Conservation (phyloP, 2,329 filamentous ascomycete genomes). For the Ophiognomonia clavigignenti-juglandacearum region DNA sequence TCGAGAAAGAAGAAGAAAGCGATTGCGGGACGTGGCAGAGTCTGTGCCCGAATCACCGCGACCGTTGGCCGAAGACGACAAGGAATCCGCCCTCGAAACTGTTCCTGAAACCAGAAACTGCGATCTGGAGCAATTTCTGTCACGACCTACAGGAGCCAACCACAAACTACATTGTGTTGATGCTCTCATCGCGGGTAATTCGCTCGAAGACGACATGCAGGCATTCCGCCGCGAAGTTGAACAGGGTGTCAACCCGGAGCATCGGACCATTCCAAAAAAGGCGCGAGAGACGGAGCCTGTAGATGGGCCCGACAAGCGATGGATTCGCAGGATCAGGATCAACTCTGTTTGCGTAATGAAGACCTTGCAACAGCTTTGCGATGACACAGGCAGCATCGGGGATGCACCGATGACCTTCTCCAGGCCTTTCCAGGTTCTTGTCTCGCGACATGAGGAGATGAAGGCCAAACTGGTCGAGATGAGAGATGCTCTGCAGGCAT, state of each 20-base stretch:
- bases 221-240: fast-evolving
- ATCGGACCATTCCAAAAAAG: too few relatives aligned
- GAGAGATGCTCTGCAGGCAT: too few relatives aligned
- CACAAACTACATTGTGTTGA: neutral
- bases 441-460: neutral
- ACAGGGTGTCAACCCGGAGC: too few relatives aligned
- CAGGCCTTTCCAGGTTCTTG: neutral
- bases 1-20: too few relatives aligned
- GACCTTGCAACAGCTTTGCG: neutral
- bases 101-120: neutral
- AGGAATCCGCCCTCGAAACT: neutral
- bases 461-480: neutral
- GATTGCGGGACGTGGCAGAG: too few relatives aligned
- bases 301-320: neutral
- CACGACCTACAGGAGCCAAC: neutral
- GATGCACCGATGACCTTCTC: neutral
- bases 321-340: neutral
- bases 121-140: neutral
- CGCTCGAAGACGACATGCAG: fast-evolving
- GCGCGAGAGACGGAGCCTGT: too few relatives aligned
- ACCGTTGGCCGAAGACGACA: too few relatives aligned
- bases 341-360: neutral
- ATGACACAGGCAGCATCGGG: fast-evolving
- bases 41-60: too few relatives aligned
- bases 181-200: neutral